Evolutionary conservation across 345 rosid genomes (phyloP).

Genomic region (Eucalyptus cladocalyx): DNA sequence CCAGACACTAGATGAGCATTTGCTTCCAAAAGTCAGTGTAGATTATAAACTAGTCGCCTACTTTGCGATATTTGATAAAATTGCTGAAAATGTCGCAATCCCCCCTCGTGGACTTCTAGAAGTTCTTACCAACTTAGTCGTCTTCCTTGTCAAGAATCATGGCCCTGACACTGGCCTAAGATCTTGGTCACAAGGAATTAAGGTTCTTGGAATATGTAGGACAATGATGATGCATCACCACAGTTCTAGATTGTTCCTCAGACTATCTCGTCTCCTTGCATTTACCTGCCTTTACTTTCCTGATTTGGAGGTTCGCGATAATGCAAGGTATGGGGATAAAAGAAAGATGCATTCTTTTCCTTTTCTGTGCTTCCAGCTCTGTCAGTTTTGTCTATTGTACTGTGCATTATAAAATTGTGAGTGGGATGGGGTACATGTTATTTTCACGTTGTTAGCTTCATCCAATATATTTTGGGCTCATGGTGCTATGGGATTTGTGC

Average conservation of each 20-base stretch:
- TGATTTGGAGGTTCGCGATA: conserved; percentile 90
- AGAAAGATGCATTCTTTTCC: background rate
- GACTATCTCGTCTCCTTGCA: conserved; percentile 75
- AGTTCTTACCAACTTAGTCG: conserved; percentile 49
- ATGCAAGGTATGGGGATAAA: conserved; percentile 52
- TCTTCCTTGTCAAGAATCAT: conserved; percentile 56
- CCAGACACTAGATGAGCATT: conserved; percentile 53
- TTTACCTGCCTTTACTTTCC: conserved; percentile 86
- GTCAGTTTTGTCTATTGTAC: background rate
- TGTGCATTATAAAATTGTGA: background rate
- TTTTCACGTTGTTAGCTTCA: background rate
- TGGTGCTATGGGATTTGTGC: background rate
- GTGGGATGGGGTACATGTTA: background rate
- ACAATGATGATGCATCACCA: conserved; percentile 78
- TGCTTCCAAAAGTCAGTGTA: conserved; percentile 56
- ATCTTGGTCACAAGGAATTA: conserved; percentile 90
- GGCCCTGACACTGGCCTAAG: conserved; percentile 52
- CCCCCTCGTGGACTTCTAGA: conserved; percentile 64
- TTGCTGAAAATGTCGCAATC: conserved; percentile 62
- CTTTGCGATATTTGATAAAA: conserved; percentile 66
- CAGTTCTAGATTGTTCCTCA: conserved; percentile 78
- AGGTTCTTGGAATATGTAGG: conserved; percentile 82
- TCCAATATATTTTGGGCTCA: background rate
- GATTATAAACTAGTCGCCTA: conserved; percentile 48
- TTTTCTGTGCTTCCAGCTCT: background rate